Percentiles rank a stretch among this genome's conserved stretches.
phyloP scores from a whole-genome alignment of 2,329 filamentous ascomycete species.

The Fusarium chlamydosporum region DNA sequence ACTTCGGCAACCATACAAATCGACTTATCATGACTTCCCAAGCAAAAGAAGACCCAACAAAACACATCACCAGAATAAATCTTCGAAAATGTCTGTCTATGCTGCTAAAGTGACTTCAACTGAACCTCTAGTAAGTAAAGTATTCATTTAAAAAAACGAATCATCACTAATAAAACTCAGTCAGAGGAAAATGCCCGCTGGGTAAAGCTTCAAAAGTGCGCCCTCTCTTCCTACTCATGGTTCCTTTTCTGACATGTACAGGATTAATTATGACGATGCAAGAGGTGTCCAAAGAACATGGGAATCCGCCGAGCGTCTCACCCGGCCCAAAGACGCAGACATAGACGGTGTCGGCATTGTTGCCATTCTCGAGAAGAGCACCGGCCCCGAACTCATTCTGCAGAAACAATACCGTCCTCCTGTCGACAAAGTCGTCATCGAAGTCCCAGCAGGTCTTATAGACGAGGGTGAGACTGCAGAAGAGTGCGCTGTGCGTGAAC shows the following conservation, averaged over 20 bases:
- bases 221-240: neutral
- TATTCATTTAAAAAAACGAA: neutral
- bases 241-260: conserved; percentile 44
- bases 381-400: conserved; percentile 69
- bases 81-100: conserved; percentile 57
- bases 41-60: neutral
- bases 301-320: conserved; percentile 81
- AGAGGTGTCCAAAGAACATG: conserved; percentile 72
- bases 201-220: conserved; percentile 71
- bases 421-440: conserved; percentile 70
- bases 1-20: conserved; percentile 30
- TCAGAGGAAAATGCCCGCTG: conserved; percentile 68
- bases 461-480: conserved; percentile 74
- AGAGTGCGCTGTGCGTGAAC: conserved; percentile 72
- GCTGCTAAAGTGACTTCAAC: conserved; percentile 61
- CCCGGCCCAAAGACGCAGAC: conserved; percentile 70
- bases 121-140: conserved; percentile 60
- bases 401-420: conserved; percentile 78
- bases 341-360: conserved; percentile 82
- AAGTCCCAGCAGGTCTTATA: conserved; percentile 75
- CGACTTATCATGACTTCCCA: conserved; percentile 23
- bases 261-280: conserved; percentile 75
- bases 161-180: conserved; percentile 52
- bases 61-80: neutral
- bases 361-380: conserved; percentile 72